Percentiles rank a stretch among this genome's conserved stretches.
phyloP scores from a whole-genome alignment of 2,329 filamentous ascomycete species.

The Emmonsiellopsis sp. region DNA sequence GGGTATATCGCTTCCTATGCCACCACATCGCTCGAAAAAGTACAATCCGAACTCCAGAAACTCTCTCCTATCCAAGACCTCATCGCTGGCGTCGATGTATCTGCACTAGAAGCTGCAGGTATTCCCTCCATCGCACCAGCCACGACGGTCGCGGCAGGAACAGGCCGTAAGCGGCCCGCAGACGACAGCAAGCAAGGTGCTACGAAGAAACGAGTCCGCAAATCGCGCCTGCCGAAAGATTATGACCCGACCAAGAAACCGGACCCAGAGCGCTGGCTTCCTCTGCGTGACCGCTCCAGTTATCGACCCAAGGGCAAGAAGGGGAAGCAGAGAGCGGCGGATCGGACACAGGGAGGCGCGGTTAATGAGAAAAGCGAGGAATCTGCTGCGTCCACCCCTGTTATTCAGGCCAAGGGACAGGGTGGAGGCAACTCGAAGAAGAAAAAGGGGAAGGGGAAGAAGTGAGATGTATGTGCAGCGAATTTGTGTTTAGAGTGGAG shows the following conservation, averaged over 20 bases:
- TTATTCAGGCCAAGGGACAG: constrained; percentile 22
- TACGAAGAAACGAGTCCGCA: constrained; percentile 34
- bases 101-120: constrained; percentile 37
- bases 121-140: constrained; percentile 27
- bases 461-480: constrained; percentile 17
- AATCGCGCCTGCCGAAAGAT: constrained; percentile 40
- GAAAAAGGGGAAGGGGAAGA: constrained; percentile 44
- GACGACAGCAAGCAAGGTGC: constrained; percentile 21
- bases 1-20: constrained; percentile 81
- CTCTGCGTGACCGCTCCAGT: constrained; percentile 75
- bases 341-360: constrained; percentile 75
- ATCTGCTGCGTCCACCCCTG: constrained; percentile 29
- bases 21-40: constrained; percentile 34
- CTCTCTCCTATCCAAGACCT: constrained; percentile 34
- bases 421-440: constrained; percentile 36
- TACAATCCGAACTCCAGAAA: constrained; percentile 27
- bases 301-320: constrained; percentile 90
- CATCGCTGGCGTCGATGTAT: constrained; percentile 34
- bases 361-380: constrained; percentile 62
- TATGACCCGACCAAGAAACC: constrained; percentile 65
- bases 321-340: constrained; percentile 71
- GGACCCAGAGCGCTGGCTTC: constrained; percentile 89
- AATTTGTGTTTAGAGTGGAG: not conserved
- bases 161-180: constrained; percentile 31
- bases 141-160: constrained; percentile 22